Percentiles rank a stretch among this genome's conserved stretches.
These are phyloP conservation scores for Xylariaceae sp. DNA, from an alignment of 2,329 filamentous ascomycete genomes.

Conservation along the genomic window DNA sequence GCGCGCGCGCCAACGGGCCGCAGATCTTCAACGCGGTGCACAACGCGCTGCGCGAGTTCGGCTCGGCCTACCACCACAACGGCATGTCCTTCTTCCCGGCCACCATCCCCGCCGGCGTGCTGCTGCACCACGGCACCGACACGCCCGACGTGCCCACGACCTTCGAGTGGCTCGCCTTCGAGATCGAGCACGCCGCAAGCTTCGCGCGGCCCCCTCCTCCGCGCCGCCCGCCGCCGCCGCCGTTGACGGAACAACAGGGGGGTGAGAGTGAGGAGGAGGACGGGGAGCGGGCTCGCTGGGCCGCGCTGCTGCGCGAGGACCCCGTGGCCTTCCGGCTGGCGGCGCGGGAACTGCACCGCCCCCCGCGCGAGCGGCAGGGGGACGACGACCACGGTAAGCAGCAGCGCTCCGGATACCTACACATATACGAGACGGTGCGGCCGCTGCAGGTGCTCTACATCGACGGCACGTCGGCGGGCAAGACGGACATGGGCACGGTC, in stretches of 20 bases:
- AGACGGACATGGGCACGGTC: conserved; percentile 56
- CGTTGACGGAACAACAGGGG: conserved; percentile 1
- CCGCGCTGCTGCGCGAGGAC: neutral
- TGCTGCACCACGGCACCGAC: conserved; percentile 59
- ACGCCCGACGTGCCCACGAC: conserved; percentile 38
- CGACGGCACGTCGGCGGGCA: conserved; percentile 63
- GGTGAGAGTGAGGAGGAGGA: neutral
- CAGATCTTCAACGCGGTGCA: conserved; percentile 65
- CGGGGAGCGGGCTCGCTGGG: neutral
- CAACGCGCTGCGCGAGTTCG: conserved; percentile 67
- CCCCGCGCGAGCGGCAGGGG: conserved; percentile 1
- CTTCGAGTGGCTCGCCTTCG: conserved; percentile 68
- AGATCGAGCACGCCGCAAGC: conserved; percentile 62
- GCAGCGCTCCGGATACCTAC: conserved; percentile 49
- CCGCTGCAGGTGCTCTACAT: conserved; percentile 57
- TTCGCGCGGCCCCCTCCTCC: conserved; percentile 49
- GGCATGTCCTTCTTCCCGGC: conserved; percentile 66
- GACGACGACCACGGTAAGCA: conserved; percentile 3
- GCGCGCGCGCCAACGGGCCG: neutral
- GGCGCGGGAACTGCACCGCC: conserved; percentile 2
- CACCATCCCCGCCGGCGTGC: conserved; percentile 54
- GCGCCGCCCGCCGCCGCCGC: conserved; percentile 1
- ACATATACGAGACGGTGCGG: conserved; percentile 55
- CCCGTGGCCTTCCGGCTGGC: neutral
- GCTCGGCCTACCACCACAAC: conserved; percentile 65